Base-by-base conservation (phyloP, 805 yeast species). In the Teunomyces aglyptinius region DNA sequence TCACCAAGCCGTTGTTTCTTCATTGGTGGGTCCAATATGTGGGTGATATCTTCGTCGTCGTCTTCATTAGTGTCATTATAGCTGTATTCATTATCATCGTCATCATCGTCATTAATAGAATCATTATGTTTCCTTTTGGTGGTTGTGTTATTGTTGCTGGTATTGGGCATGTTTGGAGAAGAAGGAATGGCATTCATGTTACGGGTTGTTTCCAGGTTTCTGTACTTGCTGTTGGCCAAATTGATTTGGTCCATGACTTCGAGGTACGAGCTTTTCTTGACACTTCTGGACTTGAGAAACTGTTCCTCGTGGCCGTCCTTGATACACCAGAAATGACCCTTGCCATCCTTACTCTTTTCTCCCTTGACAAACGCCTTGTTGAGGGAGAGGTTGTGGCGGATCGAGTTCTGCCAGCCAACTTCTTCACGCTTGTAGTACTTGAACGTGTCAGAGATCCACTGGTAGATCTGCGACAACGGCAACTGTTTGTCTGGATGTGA, bases 381-480 rank as follows among this genome's bases (percentile, higher is more conserved):
- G 56, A 92, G 76, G 10, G 97, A 89, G 26, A 92, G 72, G 55
- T 94, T 92, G 67, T 92, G 99, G 51, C 99, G 83, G 52, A 92
- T 94, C 28, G 97, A 91, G 68, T 92, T 92, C 67, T 92, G 97
- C 99, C 99, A 92, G 22, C 97, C 97, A 8, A 89, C 86, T 56
- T 89, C 96, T 49, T 87, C 86, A 52, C 80, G 82, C 52, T 83
- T 82, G 67, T 94, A 94, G 63, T 85, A 92, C 51, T 76, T 79
- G 65, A 91, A 92, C 31, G 95, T 86, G 38, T 82, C 82, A 6
- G 94, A 82, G 38, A 92, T 94, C 99, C 99, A 92, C 56, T 74
- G 77, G 70, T 92, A 92, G 35, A 92, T 94, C 59, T 89, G 96
- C 6, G 75, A 68, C 36, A 72, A 59, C 3, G 77, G 71, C 47